Conservation (phyloP, 1,139 yeast genomes). For the Lodderomyces orthopsilosis region DNA sequence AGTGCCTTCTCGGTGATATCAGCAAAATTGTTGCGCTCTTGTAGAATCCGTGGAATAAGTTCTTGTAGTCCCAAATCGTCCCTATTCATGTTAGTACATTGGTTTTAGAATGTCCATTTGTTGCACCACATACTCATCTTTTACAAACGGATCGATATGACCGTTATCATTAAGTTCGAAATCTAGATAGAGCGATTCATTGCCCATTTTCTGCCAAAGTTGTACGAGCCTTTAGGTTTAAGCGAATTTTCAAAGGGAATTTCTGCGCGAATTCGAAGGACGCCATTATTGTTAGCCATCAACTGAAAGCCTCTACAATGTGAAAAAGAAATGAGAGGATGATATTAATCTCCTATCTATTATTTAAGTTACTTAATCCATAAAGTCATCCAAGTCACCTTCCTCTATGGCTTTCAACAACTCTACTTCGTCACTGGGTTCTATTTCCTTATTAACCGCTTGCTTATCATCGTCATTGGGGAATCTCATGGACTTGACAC, state of each 20-base stretch:
- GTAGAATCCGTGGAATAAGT: conserved; percentile 40
- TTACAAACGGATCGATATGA: conserved; percentile 36
- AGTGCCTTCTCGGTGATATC: conserved; percentile 58
- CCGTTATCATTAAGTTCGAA: conserved; percentile 23
- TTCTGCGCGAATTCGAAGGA: background rate
- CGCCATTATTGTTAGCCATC: too few relatives aligned
- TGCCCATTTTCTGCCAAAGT: conserved; percentile 3
- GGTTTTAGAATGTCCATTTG: too few relatives aligned
- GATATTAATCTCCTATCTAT: too few relatives aligned
- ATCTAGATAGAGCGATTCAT: conserved; percentile 22
- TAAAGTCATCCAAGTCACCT: conserved; percentile 50
- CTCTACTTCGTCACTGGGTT: conserved; percentile 41
- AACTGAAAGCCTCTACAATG: too few relatives aligned
- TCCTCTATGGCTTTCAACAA: conserved; percentile 49
- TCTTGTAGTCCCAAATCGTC: conserved; percentile 39
- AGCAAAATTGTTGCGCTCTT: conserved; percentile 39
- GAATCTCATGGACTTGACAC: conserved; percentile 94
- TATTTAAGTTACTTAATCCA: too few relatives aligned
- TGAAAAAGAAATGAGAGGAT: too few relatives aligned
- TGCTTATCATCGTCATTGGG: conserved; percentile 51
- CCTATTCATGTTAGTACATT: conserved; percentile 23
- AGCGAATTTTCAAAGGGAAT: background rate
- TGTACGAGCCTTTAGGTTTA: background rate
- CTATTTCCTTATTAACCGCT: conserved; percentile 27
- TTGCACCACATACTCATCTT: conserved; percentile 45